Evolutionary conservation across 495 filamentous ascomycete species (phyloP).

Genomic region (Neurospora intermedia): DNA sequence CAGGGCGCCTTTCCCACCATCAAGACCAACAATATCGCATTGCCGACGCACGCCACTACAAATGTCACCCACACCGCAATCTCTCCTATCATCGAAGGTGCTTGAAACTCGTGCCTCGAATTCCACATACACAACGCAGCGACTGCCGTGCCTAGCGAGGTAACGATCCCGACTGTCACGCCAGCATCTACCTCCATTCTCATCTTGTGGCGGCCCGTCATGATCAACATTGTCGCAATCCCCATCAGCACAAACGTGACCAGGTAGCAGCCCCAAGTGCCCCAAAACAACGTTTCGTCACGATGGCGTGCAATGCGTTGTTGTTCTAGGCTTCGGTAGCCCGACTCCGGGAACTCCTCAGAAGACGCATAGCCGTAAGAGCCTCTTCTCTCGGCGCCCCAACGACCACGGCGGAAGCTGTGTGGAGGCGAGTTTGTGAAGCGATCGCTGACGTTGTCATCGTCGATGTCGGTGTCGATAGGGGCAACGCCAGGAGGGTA

Average conservation of each 20-base stretch:
- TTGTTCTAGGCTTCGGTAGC: constrained; percentile 31
- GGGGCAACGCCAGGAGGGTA: constrained; percentile 2
- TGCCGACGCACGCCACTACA: constrained; percentile 34
- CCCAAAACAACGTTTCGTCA: constrained; percentile 36
- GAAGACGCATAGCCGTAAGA: constrained; percentile 21
- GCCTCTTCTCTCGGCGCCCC: constrained; percentile 11
- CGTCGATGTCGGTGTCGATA: constrained; percentile 20
- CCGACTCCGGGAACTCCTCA: constrained; percentile 23
- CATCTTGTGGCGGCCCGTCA: constrained; percentile 42
- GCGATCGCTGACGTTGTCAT: constrained; percentile 15
- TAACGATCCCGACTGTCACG: constrained; percentile 46
- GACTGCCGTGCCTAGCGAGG: constrained; percentile 43
- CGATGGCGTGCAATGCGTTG: constrained; percentile 29
- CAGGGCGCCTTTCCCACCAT: constrained; percentile 29
- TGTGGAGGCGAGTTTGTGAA: constrained; percentile 6
- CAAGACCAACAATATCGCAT: constrained; percentile 40
- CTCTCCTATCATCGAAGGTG: constrained; percentile 24
- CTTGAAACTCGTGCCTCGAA: constrained; percentile 29
- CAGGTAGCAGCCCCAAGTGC: constrained; percentile 32
- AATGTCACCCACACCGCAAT: constrained; percentile 36
- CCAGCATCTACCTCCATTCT: constrained; percentile 49
- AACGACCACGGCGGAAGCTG: constrained; percentile 13
- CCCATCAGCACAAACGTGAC: constrained; percentile 41
- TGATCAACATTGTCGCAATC: constrained; percentile 42
- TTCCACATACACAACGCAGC: constrained; percentile 41